Base-by-base conservation (phyloP, 139 green algal species). In the Dunaliella primolecta region DNA sequence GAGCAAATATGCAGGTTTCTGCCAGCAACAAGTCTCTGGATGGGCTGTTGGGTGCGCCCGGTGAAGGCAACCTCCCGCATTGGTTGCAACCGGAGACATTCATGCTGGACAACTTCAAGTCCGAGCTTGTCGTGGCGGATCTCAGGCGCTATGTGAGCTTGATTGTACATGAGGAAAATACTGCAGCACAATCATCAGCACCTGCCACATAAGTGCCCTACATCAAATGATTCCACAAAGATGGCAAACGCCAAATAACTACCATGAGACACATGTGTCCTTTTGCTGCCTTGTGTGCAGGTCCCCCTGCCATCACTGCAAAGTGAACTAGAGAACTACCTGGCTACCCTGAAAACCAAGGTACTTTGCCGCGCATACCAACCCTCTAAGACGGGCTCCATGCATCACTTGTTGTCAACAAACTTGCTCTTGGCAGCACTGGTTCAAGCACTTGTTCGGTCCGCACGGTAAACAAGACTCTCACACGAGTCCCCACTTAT, bases 31-130 rank as follows among this genome's bases (percentile, higher is more conserved):
- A 64, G 46, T 15, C 46, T 15, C 46, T 64, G 46, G 46, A 7
- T 25, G 46, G 46, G 7, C 46, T 64, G 46, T 15, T 64, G 7
- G 46, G 46, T 15, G 15, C 46, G 46, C 46, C 46, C 7, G 46
- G 46, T 7, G 7, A 64, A 15, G 46, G 46, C 46, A n/a, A n/a
- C n/a, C 7, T 64, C 7, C 46, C 46, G 46, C 7, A 64, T 7
- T 99, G 96, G 96, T 94, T 99, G 33, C 91, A 96, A 31, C 91
- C 94, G 21, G 90, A 96, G 32, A 86, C 82, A 0, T 98, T 99
- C 81, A 31, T 91, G 15, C 81, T 92, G 1, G 35, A 86, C 0
- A 75, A 93, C 23, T 99, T 98, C 75, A 87, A 94, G 30, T 79
- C 91, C 0, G 93, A 96, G 0, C 70, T 55, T 0, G 98, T 95